Evolutionary conservation across 345 rosid genomes (phyloP), one percentile per base, ranked within the genome.

Genomic region (Pistacia atlantica): DNA sequence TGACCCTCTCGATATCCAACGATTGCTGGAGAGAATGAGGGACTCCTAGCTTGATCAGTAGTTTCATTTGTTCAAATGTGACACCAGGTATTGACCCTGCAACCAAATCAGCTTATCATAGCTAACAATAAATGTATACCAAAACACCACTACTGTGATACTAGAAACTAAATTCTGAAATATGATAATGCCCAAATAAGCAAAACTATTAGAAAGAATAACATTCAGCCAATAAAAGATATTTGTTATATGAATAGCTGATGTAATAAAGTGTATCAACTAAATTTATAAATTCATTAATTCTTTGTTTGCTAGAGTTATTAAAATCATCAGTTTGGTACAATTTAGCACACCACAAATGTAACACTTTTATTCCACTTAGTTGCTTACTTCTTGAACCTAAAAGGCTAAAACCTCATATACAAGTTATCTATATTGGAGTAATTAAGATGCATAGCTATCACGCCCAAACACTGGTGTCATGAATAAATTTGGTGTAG

Each of bases 21-120:
- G 81, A 84, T 37, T 88, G 88, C 73, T 91, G 97, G 62, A 95
- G 91, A 74, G 94, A 87, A 81, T 52, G 90, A 65, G 98, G 99
- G 70, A 95, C 97, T 73, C 99, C 98, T 35, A 93, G 87, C 87
- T 91, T 95, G 80, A 95, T 87, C 82, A 84, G 83, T 37, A 93
- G 84, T 81, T 95, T 95, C 99, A 95, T 90, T 81, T 95, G 91
- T 61, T 78, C 98, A 81, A 87, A 89, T 54, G 97, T 63, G 76
- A 93, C 90, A 62, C 99, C 99, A 45, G 97, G 97, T 75, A 93
- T 90, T 22, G 99, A 90, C 66, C 98, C 98, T 94, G 92, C 67
- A 80, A 66, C 57, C 66, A 18, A 65, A 31, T 69, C 54, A 13
- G 67, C 56, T 60, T 60, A 71, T 71, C 14, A 65, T 11, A 48